Conservation (phyloP, 768 basidiomycete species). For the Lactifluus hygrophoroides region DNA sequence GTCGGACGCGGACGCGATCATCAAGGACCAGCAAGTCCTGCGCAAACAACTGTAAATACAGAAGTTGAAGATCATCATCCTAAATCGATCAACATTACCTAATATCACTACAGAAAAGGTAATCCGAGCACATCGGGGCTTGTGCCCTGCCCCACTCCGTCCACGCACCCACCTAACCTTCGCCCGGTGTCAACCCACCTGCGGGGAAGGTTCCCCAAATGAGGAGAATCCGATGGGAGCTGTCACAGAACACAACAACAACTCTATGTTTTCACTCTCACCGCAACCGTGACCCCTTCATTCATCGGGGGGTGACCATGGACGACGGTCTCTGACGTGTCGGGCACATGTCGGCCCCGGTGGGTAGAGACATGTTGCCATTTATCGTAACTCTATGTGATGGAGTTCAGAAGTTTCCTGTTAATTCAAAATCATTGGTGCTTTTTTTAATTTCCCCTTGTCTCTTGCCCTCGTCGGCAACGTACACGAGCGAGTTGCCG, state of each 20-base stretch:
- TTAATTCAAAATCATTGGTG: too few species aligned
- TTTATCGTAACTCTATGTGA: neutral
- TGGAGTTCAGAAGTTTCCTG: too few species aligned
- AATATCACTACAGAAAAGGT: neutral
- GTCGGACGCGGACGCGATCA: too few species aligned
- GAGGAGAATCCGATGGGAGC: neutral
- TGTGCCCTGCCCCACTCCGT: neutral
- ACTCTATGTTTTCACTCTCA: neutral
- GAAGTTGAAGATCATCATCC: conserved; percentile 5
- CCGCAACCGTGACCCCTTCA: neutral
- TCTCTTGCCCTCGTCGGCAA: neutral
- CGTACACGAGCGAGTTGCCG: neutral
- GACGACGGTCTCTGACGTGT: neutral
- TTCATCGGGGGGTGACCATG: neutral
- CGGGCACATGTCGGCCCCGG: conserved; percentile 4
- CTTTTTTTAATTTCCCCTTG: neutral
- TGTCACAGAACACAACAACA: neutral
- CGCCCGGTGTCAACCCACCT: conserved; percentile 1
- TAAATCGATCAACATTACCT: neutral
- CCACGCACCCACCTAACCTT: neutral
- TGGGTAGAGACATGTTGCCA: neutral
- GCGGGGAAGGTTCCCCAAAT: neutral
- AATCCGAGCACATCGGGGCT: conserved; percentile 16
- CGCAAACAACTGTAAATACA: neutral
- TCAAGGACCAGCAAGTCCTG: too few species aligned